A percentile compares a stretch with the other conserved stretches of the same genome.
These are phyloP conservation scores for Bipolaris cookei DNA, from an alignment of 2,329 filamentous ascomycete species.

Conservation along the genomic window DNA sequence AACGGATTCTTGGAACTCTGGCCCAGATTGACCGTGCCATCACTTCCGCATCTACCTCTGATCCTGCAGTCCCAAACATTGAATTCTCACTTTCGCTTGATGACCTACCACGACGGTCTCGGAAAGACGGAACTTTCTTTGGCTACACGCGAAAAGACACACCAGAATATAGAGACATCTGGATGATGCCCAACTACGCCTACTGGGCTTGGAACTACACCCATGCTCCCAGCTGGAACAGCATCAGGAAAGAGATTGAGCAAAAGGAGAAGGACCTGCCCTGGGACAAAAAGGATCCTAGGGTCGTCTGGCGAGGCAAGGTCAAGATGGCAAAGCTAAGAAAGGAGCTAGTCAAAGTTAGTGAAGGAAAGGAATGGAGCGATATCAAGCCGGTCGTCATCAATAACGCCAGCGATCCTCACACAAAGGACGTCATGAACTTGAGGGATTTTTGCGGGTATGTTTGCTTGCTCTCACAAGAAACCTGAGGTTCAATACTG, in stretches of 20 bases:
- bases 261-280: conserved; percentile 29
- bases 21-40: conserved; percentile 44
- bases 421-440: conserved; percentile 46
- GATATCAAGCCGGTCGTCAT: conserved; percentile 46
- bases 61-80: conserved; percentile 40
- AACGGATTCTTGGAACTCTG: conserved; percentile 44
- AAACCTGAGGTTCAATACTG: background rate
- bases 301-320: conserved; percentile 44
- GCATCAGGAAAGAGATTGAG: conserved; percentile 38
- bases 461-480: background rate
- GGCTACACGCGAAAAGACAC: conserved; percentile 42
- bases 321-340: conserved; percentile 42
- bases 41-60: conserved; percentile 32
- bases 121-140: conserved; percentile 34
- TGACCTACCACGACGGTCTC: conserved; percentile 41
- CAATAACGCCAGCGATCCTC: conserved; percentile 37
- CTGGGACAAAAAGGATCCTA: conserved; percentile 40
- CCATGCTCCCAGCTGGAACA: conserved; percentile 45
- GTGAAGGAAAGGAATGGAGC: conserved; percentile 40
- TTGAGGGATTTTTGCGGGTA: conserved; percentile 43
- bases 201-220: conserved; percentile 48
- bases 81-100: conserved; percentile 44
- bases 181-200: conserved; percentile 47
- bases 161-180: conserved; percentile 38
- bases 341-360: conserved; percentile 38